Conservation (phyloP, 23 red algal genomes). For the Gracilaria domingensis region DNA sequence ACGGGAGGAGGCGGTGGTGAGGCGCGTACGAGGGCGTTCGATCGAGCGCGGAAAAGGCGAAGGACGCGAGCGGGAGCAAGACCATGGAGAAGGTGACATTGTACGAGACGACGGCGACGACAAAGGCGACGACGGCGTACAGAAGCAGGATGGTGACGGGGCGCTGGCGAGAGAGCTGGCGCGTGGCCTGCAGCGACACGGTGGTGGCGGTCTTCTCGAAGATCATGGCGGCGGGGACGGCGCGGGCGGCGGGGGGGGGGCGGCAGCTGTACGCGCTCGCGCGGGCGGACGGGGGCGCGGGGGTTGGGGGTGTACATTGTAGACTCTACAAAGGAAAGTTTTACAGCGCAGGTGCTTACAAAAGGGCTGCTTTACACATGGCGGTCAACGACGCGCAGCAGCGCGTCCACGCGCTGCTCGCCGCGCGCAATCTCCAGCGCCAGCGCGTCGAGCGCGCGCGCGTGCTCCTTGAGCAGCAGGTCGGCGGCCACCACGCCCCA, state of each 20-base stretch:
- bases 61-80: conserved; percentile 32
- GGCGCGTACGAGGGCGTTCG: conserved; percentile 12
- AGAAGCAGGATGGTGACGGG: conserved; percentile 20
- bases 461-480: conserved; percentile 39
- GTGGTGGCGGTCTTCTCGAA: conserved; percentile 40
- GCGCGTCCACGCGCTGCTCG: neutral
- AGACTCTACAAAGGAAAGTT: no score
- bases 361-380: no score
- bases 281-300: neutral
- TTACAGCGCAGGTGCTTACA: no score
- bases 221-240: conserved; percentile 23
- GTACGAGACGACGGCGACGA: conserved; percentile 41
- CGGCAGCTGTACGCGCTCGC: no score
- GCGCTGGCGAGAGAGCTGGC: conserved; percentile 52
- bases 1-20: neutral
- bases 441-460: neutral
- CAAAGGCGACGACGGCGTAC: conserved; percentile 14
- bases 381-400: neutral
- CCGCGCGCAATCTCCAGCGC: neutral
- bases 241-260: neutral
- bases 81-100: conserved; percentile 45
- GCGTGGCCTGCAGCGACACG: conserved; percentile 21
- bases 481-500: conserved; percentile 47
- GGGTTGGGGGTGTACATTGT: neutral
- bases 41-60: neutral